Evolutionary conservation across 305 asterid species (phyloP).

Genomic region (Solanum aculeatissimum): DNA sequence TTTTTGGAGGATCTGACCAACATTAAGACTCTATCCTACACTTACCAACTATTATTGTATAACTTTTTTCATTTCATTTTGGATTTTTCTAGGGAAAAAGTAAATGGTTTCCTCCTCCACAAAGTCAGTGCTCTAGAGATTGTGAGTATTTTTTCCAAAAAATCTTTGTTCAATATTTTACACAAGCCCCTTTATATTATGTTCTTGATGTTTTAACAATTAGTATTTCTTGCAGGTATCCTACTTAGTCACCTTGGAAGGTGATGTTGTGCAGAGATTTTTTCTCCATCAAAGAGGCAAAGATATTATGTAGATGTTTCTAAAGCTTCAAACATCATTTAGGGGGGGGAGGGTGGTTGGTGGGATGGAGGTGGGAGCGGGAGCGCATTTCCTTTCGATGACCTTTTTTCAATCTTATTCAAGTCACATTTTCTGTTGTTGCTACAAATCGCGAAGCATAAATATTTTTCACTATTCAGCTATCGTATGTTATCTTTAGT

Average conservation of each 20-base stretch:
- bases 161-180: neutral
- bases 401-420: no score
- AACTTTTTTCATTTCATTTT: neutral
- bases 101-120: constrained; percentile 43
- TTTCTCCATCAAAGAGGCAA: constrained; percentile 36
- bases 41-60: neutral
- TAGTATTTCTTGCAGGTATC: constrained; percentile 23
- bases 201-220: neutral
- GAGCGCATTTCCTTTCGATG: neutral
- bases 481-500: no score
- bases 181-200: neutral
- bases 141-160: constrained; percentile 17
- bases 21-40: neutral
- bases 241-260: constrained; percentile 29
- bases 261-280: constrained; percentile 30
- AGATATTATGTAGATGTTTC: constrained; percentile 23
- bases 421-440: no score
- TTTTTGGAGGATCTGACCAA: neutral
- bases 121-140: constrained; percentile 36
- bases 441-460: no score
- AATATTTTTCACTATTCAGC: no score
- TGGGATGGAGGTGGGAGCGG: no score
- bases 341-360: neutral
- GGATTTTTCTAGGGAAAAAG: constrained; percentile 17
- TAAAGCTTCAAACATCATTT: neutral